These are phyloP conservation scores for Tetrahymena elliotti DNA, from an alignment of 73 alveolate genomes.

Conservation along the genomic window DNA sequence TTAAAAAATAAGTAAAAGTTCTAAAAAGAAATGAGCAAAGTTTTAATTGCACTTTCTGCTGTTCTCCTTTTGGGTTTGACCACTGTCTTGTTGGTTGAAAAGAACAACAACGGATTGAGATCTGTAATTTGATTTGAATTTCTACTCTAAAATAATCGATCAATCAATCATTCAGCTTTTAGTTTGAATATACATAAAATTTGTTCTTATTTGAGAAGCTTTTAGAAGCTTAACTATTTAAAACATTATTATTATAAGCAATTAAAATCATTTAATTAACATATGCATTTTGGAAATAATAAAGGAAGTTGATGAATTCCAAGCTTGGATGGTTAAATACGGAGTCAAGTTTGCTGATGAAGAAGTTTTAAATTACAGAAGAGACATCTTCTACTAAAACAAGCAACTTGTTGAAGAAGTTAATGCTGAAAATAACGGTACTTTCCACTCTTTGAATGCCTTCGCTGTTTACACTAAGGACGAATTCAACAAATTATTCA, in stretches of 20 bases:
- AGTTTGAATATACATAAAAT: too few relatives aligned
- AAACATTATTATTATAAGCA: too few relatives aligned
- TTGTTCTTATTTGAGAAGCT: not conserved
- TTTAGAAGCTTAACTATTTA: not conserved
- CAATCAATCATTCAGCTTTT: not conserved
- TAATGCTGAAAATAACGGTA: not conserved
- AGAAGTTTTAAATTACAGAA: not conserved
- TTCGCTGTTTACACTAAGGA: not conserved
- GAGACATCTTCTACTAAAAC: not conserved
- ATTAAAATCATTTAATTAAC: not conserved
- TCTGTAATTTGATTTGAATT: too few relatives aligned
- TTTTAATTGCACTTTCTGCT: not conserved
- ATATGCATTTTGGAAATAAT: too few relatives aligned
- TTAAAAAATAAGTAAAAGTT: not conserved
- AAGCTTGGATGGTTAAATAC: not conserved
- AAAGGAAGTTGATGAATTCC: not conserved
- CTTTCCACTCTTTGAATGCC: not conserved
- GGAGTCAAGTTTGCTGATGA: not conserved
- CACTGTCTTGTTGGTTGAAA: not conserved
- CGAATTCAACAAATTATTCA: not conserved
- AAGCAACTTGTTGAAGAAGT: not conserved
- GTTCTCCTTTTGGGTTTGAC: not conserved
- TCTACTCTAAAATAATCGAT: too few relatives aligned
- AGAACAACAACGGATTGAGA: not conserved
- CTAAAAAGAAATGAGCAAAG: not conserved